phyloP scores from a whole-genome alignment of 164 flowering plant genomes.

The Magnolia officinalis region DNA sequence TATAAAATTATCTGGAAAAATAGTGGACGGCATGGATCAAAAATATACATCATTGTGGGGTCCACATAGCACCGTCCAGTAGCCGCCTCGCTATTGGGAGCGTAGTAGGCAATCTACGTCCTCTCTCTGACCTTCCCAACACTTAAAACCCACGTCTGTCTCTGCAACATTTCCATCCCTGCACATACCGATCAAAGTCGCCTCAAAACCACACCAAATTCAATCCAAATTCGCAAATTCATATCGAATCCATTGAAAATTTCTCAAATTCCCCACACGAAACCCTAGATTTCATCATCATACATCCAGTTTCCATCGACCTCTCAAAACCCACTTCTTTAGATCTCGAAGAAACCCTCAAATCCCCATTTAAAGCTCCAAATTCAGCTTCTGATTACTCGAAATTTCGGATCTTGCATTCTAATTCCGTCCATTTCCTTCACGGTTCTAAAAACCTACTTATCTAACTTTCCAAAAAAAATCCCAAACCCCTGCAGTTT shows the following conservation, averaged over 20 bases:
- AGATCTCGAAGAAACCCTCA: neutral
- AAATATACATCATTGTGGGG: no score
- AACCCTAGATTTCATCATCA: neutral
- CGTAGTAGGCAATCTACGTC: no score
- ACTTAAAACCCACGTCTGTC: neutral
- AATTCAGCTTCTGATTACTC: neutral
- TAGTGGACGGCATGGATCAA: no score
- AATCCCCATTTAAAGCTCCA: neutral
- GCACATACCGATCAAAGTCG: neutral
- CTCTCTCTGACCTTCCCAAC: neutral
- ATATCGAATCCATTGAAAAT: neutral
- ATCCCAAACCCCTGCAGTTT: neutral
- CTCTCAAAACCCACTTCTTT: neutral
- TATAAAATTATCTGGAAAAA: no score
- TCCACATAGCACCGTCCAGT: no score
- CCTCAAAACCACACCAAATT: slow-evolving; percentile 4
- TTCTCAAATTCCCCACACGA: neutral
- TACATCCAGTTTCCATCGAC: neutral
- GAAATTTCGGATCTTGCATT: neutral
- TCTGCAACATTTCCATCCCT: neutral
- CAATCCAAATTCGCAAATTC: neutral
- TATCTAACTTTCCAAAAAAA: neutral
- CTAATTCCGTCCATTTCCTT: neutral
- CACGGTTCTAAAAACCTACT: neutral
- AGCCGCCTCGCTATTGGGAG: no score